These are phyloP conservation scores for Yarrowia sp. DNA, from an alignment of 805 yeast genomes.

Conservation along the genomic window DNA sequence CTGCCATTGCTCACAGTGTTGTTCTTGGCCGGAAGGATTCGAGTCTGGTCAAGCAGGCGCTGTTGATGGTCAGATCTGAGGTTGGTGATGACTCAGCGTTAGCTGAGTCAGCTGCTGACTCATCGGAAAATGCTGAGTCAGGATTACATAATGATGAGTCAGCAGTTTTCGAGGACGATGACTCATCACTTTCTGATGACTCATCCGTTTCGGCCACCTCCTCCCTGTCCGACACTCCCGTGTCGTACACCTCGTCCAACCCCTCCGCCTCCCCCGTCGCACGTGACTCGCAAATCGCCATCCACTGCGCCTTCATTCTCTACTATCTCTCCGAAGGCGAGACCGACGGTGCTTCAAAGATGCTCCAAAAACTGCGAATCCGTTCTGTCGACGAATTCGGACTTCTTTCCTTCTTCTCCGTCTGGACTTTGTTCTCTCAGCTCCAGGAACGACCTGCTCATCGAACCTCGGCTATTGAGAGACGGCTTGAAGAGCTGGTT, in stretches of 20 bases:
- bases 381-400: constrained; percentile 33
- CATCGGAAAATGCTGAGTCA: not conserved
- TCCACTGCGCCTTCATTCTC: constrained; percentile 34
- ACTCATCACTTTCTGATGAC: not conserved
- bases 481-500: constrained; percentile 33
- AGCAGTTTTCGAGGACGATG: not conserved
- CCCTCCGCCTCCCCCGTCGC: constrained; percentile 26
- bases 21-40: constrained; percentile 34
- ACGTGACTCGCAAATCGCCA: constrained; percentile 35
- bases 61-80: constrained; percentile 33
- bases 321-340: constrained; percentile 29
- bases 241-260: constrained; percentile 7
- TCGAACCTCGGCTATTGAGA: constrained; percentile 24
- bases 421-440: constrained; percentile 32
- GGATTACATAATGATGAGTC: constrained; percentile 1
- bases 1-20: constrained; percentile 36
- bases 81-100: constrained; percentile 24
- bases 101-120: no score
- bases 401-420: constrained; percentile 39
- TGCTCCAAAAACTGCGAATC: constrained; percentile 28
- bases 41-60: constrained; percentile 31
- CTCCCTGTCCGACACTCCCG: constrained; percentile 9
- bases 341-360: constrained; percentile 27
- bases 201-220: not conserved
- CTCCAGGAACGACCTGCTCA: constrained; percentile 29